These are phyloP conservation scores for Pascua guehoae DNA, from an alignment of 1,284 basidiomycete species.

Conservation along the genomic window DNA sequence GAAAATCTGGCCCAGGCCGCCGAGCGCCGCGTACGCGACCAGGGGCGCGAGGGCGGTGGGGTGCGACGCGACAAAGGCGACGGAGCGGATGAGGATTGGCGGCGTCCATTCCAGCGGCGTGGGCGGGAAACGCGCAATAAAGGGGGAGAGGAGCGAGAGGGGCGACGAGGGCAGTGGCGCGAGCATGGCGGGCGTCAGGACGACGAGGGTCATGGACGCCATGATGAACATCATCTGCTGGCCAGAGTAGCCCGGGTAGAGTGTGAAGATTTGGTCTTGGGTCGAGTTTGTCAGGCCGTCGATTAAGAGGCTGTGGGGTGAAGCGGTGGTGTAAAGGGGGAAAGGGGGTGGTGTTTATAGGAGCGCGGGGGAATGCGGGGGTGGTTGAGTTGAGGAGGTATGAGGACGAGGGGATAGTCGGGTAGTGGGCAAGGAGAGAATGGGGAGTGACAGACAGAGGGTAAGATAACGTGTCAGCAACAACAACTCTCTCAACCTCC, in stretches of 20 bases:
- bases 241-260: slow-evolving; percentile 54
- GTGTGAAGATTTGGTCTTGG: slow-evolving; percentile 89
- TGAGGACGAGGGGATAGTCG: neutral
- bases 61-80: slow-evolving; percentile 74
- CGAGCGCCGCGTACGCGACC: slow-evolving; percentile 80
- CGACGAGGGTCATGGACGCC: slow-evolving; percentile 63
- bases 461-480: neutral
- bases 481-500: neutral
- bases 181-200: slow-evolving; percentile 61
- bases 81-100: slow-evolving; percentile 65
- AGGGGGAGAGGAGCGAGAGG: slow-evolving; percentile 23
- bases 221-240: slow-evolving; percentile 99
- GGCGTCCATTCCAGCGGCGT: slow-evolving; percentile 47
- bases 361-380: neutral
- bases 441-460: neutral
- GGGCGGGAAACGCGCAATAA: slow-evolving; percentile 49
- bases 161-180: slow-evolving; percentile 34
- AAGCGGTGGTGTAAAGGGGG: neutral
- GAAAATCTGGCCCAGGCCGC: slow-evolving; percentile 91
- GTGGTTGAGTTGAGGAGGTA: neutral
- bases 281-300: slow-evolving; percentile 97
- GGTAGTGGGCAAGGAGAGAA: neutral
- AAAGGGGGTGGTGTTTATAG: neutral
- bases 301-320: slow-evolving; percentile 68
- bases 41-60: slow-evolving; percentile 75